Base-by-base conservation (phyloP, 331 rosid species). In the Ulmus americana region DNA sequence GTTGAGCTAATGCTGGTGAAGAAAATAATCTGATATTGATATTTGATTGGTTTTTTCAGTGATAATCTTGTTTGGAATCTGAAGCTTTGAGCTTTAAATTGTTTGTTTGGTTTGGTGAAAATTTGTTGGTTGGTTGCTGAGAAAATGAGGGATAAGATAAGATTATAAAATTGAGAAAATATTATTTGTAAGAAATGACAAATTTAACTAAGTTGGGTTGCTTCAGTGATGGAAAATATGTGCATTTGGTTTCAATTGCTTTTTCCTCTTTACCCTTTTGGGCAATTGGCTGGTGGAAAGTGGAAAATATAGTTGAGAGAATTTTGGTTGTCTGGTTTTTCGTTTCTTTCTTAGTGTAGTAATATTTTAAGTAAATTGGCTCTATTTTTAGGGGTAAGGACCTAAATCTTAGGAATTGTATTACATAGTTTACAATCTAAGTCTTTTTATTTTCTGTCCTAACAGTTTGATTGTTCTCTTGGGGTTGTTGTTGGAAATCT, bases 1-100 rank as follows among this genome's bases (percentile, higher is more conserved):
- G 63, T 61, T 64, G 70, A 74, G 61, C 62, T 72, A 74, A 71
- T 61, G 56, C 22, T 38, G 72, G 71, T 2, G 12, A 45, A 75
- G 69, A 18, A 55, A 63, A 48, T 13, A 69, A 35, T n/a, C 35
- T 63, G 61, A 57, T 57, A 52, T 69, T 15, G 63, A 55, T 7
- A 13, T 13, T n/a, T 28, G 38, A 18, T 38, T 41, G 6, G 6
- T 13, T n/a, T 10, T 11, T 58, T 61, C 22, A n/a, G 10, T 39
- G 40, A 18, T n/a, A 49, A 57, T 60, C 57, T 51, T 3, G 41
- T 45, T 71, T 56, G 65, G 8, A 18, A 47, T 63, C 61, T 8
- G 53, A 49, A 51, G 55, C 48, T 42, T 40, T 43, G n/a, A 56
- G 45, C 45, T 40, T 52, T 47, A 9, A 12, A 7, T 39, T 43